Conservation (phyloP, 164 flowering plant genomes). For the Tetracentron sinense region DNA sequence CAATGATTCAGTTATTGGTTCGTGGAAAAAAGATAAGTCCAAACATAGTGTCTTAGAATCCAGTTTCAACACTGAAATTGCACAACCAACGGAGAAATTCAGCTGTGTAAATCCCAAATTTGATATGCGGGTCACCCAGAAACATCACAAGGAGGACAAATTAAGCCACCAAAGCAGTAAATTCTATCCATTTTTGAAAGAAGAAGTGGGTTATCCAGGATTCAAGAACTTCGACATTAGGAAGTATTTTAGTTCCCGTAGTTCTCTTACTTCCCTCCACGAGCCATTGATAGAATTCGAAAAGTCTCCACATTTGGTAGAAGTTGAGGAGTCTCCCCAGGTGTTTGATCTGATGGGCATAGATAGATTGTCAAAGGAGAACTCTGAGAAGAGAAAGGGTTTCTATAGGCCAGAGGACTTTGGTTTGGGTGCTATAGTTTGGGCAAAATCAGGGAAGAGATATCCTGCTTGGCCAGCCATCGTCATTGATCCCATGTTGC, state of each 20-base stretch:
- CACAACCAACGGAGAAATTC: conserved; percentile 24
- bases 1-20: conserved; percentile 43
- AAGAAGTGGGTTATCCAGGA: conserved; percentile 13
- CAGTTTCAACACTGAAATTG: conserved; percentile 23
- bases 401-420: conserved; percentile 57
- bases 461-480: conserved; percentile 93
- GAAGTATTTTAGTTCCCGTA: conserved; percentile 41
- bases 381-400: conserved; percentile 35
- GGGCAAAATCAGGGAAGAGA: conserved; percentile 85
- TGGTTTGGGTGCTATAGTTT: conserved; percentile 71
- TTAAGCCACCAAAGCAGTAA: conserved; percentile 17
- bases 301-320: conserved; percentile 15
- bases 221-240: conserved; percentile 19
- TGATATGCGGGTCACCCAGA: conserved; percentile 10
- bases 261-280: conserved; percentile 36
- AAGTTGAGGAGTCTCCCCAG: conserved; percentile 12
- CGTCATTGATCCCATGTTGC: conserved; percentile 81
- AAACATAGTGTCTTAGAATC: conserved; percentile 26
- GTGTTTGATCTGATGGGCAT: conserved; percentile 2
- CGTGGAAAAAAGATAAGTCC: conserved; percentile 34
- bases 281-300: conserved; percentile 37
- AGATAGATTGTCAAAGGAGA: conserved; percentile 24
- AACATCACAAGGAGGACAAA: conserved; percentile 22
- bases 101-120: conserved; percentile 25
- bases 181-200: conserved; percentile 29